A percentile compares a stretch with the other conserved stretches of the same genome.
phyloP scores from a whole-genome alignment of 306 rosid genomes.

The Myrica gale region DNA sequence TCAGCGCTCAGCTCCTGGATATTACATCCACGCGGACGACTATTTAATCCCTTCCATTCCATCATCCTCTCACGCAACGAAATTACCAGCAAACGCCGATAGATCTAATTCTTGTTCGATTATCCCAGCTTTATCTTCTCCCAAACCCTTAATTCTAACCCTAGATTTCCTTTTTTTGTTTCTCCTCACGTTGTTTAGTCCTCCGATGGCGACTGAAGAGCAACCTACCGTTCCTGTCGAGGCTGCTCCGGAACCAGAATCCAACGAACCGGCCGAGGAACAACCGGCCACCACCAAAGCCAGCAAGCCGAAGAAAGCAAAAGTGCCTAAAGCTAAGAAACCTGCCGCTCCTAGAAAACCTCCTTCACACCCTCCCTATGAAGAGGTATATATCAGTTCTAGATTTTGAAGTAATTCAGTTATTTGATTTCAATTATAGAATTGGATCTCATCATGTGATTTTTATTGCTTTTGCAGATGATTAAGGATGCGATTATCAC shows the following conservation, averaged over 20 bases:
- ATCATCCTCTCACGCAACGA: constrained; percentile 46
- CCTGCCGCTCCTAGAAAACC: constrained; percentile 44
- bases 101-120: constrained; percentile 6
- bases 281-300: constrained; percentile 25
- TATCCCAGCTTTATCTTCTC: neutral
- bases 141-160: neutral
- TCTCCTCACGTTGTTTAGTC: neutral
- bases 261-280: constrained; percentile 42
- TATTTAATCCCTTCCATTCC: constrained; percentile 58
- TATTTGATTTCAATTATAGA: neutral
- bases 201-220: constrained; percentile 56
- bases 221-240: constrained; percentile 43
- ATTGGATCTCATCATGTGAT: neutral
- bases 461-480: constrained; percentile 46
- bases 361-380: constrained; percentile 65
- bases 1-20: constrained; percentile 41
- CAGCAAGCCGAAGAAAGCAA: constrained; percentile 45
- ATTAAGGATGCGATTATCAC: constrained; percentile 64
- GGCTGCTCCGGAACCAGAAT: constrained; percentile 38
- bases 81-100: constrained; percentile 28
- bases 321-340: constrained; percentile 54
- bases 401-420: neutral
- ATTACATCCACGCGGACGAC: constrained; percentile 39
- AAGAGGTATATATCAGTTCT: constrained; percentile 47
- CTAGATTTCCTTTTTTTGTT: neutral